Base-by-base conservation (phyloP, 495 filamentous ascomycete species). In the Margaritispora aquatica region DNA sequence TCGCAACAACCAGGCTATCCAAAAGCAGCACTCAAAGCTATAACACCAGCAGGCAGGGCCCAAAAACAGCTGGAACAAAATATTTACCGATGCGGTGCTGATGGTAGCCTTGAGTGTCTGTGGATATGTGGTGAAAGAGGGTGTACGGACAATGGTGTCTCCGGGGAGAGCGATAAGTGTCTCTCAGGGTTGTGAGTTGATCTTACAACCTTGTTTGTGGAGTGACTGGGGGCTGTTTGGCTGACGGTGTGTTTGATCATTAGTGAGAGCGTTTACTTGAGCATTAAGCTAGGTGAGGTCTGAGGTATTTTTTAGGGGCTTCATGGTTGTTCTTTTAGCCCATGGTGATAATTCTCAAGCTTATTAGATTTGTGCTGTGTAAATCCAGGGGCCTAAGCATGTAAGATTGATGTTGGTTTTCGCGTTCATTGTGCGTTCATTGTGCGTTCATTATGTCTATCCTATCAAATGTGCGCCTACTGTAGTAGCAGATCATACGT, bases 401-500 rank as follows among this genome's bases (percentile, higher is more conserved):
- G n/a, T n/a, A n/a, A n/a, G n/a, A n/a, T n/a, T n/a, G n/a, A n/a
- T n/a, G n/a, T n/a, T n/a, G n/a, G n/a, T n/a, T n/a, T n/a, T n/a
- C n/a, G n/a, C n/a, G n/a, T n/a, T n/a, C n/a, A n/a, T n/a, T n/a
- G n/a, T n/a, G n/a, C n/a, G n/a, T n/a, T n/a, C n/a, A n/a, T n/a
- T n/a, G n/a, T n/a, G n/a, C n/a, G n/a, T n/a, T 34, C 29, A 34
- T 15, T 34, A 34, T 34, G 29, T n/a, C n/a, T n/a, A n/a, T n/a
- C n/a, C n/a, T n/a, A n/a, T n/a, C n/a, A n/a, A n/a, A 5, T 34
- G 29, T 34, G 5, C 29, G 5, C 13, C 31, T 38, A 41, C 20
- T 55, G 4, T 5, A 57, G 54, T 23, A 55, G 44, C 11, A 55
- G 22, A 22, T 55, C 52, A 44, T 55, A 55, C 52, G n/a, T 36